phyloP scores from a whole-genome alignment of 192 early-diverging fungal genomes.

The Oehlia diaphana region DNA sequence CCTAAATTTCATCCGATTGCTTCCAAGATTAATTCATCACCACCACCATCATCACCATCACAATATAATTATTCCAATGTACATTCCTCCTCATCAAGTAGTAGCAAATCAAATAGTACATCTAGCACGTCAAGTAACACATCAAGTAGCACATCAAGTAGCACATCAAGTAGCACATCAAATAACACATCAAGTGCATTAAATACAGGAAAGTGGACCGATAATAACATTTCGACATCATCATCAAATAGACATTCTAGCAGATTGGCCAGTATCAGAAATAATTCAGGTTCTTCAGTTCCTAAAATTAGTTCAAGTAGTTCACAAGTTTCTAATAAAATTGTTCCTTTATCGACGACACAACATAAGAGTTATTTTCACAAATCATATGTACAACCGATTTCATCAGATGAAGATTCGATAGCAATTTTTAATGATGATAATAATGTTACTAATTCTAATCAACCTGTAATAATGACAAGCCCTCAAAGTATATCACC shows the following conservation, averaged over 20 bases:
- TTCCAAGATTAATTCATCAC: not conserved
- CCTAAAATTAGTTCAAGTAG: not conserved
- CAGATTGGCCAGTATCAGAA: not conserved
- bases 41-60: not conserved
- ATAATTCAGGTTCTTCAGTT: not conserved
- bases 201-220: too few species aligned
- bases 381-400: not conserved
- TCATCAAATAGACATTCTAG: not conserved
- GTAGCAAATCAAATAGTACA: too few species aligned
- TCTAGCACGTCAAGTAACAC: too few species aligned
- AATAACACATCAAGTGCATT: too few species aligned
- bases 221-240: not conserved
- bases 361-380: not conserved
- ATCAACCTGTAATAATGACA: not conserved
- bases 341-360: not conserved
- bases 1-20: not conserved
- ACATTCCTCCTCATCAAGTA: too few species aligned
- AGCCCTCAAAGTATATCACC: not conserved
- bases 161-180: too few species aligned
- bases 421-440: not conserved
- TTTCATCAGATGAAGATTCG: not conserved
- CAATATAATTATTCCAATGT: not conserved
- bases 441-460: not conserved
- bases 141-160: too few species aligned
- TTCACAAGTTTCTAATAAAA: not conserved